A percentile compares a stretch with the other conserved stretches of the same genome.
Conservation (phyloP, 2,329 filamentous ascomycete species). For the Rhinocladiella mackenziei region DNA sequence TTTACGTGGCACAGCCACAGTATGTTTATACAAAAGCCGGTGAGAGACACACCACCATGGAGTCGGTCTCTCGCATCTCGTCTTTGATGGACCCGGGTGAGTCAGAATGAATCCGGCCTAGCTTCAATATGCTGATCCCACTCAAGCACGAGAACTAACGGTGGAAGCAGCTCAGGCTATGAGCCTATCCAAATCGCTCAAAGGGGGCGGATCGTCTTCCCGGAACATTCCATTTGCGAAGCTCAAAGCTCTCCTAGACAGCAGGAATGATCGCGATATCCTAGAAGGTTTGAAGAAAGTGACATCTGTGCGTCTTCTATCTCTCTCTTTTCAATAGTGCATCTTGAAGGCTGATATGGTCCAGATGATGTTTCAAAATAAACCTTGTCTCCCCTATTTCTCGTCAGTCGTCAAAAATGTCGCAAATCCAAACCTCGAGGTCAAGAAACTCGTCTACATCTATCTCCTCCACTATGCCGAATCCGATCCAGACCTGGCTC, state of each 20-base stretch:
- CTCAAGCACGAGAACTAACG: conserved; percentile 85
- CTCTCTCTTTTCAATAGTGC: background rate
- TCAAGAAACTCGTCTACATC: conserved; percentile 98
- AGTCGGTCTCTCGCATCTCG: conserved; percentile 92
- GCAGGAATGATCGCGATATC: conserved; percentile 85
- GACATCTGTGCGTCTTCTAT: conserved; percentile 62
- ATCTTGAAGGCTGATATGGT: conserved; percentile 7
- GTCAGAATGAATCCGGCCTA: conserved; percentile 23
- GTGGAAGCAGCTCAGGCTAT: conserved; percentile 93
- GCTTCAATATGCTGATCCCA: conserved; percentile 27
- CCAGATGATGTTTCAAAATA: conserved; percentile 91
- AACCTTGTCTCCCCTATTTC: conserved; percentile 87
- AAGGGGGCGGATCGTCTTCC: conserved; percentile 57
- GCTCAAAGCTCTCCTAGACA: conserved; percentile 92
- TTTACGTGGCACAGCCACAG: too few species aligned
- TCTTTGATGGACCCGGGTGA: conserved; percentile 88
- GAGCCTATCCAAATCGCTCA: conserved; percentile 51
- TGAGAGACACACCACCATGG: conserved; percentile 67
- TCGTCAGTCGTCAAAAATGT: conserved; percentile 98
- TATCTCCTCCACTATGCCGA: conserved; percentile 97
- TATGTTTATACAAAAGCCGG: too few species aligned
- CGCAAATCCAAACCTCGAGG: conserved; percentile 85
- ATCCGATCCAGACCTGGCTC: conserved; percentile 87
- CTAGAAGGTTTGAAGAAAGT: conserved; percentile 86
- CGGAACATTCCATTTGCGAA: conserved; percentile 71